Conservation (phyloP, 352 stramenopile species). For the Blastocystis sp. region DNA sequence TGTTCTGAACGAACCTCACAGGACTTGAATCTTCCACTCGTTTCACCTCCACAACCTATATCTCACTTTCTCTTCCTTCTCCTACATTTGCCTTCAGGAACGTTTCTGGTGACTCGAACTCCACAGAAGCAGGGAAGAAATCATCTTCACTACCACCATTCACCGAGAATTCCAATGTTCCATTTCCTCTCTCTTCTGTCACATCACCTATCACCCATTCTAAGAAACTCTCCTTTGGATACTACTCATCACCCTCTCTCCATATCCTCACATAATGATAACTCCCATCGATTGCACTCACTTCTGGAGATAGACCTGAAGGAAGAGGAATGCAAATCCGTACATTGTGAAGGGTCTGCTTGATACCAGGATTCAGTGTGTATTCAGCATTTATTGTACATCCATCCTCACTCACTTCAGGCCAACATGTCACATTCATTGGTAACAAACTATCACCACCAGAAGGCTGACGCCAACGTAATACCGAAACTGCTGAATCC, state of each 20-base stretch:
- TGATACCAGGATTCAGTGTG: conserved; percentile 8
- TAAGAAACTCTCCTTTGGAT: conserved; percentile 43
- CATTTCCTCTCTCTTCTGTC: conserved; percentile 12
- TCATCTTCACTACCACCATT: conserved; percentile 12
- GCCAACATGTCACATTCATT: conserved; percentile 46
- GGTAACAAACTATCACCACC: not conserved
- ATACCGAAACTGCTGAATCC: conserved; percentile 22
- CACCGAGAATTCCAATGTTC: conserved; percentile 40
- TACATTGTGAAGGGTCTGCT: not conserved
- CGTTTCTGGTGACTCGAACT: conserved; percentile 22
- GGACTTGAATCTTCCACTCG: not conserved
- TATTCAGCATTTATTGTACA: conserved; percentile 45
- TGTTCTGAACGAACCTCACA: conserved; percentile 5
- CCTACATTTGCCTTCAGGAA: conserved; percentile 12
- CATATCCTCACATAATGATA: not conserved
- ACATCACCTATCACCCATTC: conserved; percentile 45
- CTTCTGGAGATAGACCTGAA: not conserved
- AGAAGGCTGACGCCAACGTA: conserved; percentile 15
- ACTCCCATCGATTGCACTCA: not conserved
- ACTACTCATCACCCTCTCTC: conserved; percentile 24
- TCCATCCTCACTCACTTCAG: not conserved
- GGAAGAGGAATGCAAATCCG: conserved; percentile 53
- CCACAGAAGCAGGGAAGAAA: conserved; percentile 54
- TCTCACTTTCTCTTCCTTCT: not conserved
- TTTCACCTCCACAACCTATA: conserved; percentile 5